These are phyloP conservation scores for Verticillium albo-atrum DNA, from an alignment of 2,329 filamentous ascomycete species.

Conservation along the genomic window DNA sequence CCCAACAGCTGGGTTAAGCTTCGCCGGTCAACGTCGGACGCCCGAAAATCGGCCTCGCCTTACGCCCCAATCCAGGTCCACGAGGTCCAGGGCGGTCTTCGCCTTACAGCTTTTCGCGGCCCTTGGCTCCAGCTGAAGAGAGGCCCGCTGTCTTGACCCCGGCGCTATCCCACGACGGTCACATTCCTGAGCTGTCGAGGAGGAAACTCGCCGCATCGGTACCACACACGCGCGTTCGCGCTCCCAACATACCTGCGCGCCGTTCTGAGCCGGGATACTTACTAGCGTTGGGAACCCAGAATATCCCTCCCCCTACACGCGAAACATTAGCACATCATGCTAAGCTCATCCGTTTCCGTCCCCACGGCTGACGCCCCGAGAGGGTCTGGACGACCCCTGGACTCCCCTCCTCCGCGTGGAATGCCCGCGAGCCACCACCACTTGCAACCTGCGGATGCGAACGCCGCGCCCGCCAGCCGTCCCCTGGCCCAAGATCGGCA, in stretches of 20 bases:
- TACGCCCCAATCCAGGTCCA: background rate
- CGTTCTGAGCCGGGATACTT: background rate
- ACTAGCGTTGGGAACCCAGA: background rate
- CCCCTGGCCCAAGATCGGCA: background rate
- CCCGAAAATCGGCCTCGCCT: background rate
- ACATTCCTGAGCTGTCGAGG: background rate
- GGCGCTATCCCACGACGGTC: background rate
- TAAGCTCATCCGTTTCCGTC: constrained; percentile 22
- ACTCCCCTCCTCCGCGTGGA: constrained; percentile 1
- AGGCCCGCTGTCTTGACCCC: background rate
- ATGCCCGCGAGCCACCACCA: constrained; percentile 8
- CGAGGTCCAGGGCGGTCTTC: background rate
- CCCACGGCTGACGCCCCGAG: constrained; percentile 10
- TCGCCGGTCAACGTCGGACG: background rate
- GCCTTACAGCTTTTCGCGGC: background rate
- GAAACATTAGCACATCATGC: constrained; percentile 34
- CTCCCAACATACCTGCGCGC: background rate
- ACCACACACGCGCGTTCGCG: background rate
- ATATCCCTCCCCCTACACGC: constrained; percentile 9
- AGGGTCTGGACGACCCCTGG: constrained; percentile 5
- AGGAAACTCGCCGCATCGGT: background rate
- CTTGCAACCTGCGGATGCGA: constrained; percentile 7
- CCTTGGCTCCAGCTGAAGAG: background rate
- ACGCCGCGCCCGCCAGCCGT: background rate
- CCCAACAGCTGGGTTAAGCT: background rate